Conservation (phyloP, 768 basidiomycete genomes). For the Lepiota brunneoincarnata region DNA sequence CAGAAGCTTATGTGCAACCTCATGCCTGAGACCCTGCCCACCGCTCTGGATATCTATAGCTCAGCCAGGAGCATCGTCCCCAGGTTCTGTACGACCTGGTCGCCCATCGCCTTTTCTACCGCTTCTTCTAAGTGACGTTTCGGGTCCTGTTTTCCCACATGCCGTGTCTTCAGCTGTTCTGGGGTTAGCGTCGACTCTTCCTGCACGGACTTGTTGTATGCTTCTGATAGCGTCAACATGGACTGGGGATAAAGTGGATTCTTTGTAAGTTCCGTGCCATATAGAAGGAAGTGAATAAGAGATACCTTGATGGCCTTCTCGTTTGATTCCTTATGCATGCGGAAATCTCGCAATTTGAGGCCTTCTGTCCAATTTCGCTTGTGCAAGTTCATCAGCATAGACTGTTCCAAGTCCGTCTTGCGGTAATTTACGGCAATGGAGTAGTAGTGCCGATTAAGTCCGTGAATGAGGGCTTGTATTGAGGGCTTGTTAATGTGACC, state of each 20-base stretch:
- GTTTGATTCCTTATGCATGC: slow-evolving; percentile 82
- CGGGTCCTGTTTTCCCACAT: slow-evolving; percentile 97
- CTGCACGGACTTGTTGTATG: slow-evolving; percentile 97
- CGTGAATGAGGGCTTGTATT: slow-evolving; percentile 97
- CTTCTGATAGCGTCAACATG: slow-evolving; percentile 89
- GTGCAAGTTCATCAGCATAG: slow-evolving; percentile 98
- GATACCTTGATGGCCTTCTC: slow-evolving; percentile 92
- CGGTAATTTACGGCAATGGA: slow-evolving; percentile 97
- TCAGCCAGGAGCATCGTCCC: slow-evolving; percentile 95
- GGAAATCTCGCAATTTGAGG: slow-evolving; percentile 87
- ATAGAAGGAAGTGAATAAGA: slow-evolving; percentile 6
- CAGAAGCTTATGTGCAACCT: slow-evolving; percentile 7
- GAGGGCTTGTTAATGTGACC: slow-evolving; percentile 99
- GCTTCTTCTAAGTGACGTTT: slow-evolving; percentile 97
- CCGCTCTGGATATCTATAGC: slow-evolving; percentile 32
- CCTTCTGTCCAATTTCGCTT: slow-evolving; percentile 99
- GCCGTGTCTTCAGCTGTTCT: slow-evolving; percentile 94
- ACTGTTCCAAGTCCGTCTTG: slow-evolving; percentile 97
- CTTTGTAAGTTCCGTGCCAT: slow-evolving; percentile 14
- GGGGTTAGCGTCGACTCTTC: slow-evolving; percentile 94
- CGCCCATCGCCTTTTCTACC: slow-evolving; percentile 97
- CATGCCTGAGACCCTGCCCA: slow-evolving; percentile 1
- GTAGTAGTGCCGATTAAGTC: slow-evolving; percentile 97
- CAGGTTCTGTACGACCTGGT: slow-evolving; percentile 93
- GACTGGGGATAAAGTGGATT: slow-evolving; percentile 45